Base-by-base conservation (phyloP, 768 basidiomycete genomes). In the Asterophora parasitica region DNA sequence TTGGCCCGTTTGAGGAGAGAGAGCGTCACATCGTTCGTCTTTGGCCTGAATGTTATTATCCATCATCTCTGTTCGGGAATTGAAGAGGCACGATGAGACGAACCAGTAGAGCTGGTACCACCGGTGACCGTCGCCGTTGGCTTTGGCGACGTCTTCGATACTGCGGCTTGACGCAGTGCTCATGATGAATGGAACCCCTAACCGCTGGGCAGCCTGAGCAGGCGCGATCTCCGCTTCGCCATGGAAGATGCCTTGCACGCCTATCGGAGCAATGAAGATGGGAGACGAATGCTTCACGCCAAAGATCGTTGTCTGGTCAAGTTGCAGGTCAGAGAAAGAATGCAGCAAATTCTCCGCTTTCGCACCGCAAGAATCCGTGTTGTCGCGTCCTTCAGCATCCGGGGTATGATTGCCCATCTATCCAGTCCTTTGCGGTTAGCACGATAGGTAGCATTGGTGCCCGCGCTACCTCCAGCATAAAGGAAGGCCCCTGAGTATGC, bases 61-160 rank as follows among this genome's bases (percentile, higher is more conserved):
- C 23, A 23, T 3, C 23, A 23, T 23, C 23, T 23, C 23, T 23
- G 23, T 23, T 23, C 23, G 6, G 23, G 23, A 23, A n/a, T n/a
- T n/a, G n/a, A 31, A 42, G 16, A 31, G 20, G 20, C 15, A 44
- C 16, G 43, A 7, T 6, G 11, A 19, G 26, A 56, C 67, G 49
- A 42, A 83, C 85, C 88, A 88, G 61, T 92, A 91, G 1, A 91
- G 74, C 60, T 92, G 89, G 61, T 78, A 91, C 87, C 88, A 91
- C 28, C 88, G 72, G 27, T 77, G 72, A 0, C 83, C 79, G 42
- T 77, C 67, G 5, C 82, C 85, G 53, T 83, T 89, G 20, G 79
- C 90, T 34, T 72, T 59, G 2, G 82, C 91, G 4, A 92, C 82
- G 36, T 80, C 79, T 60, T 92, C 89, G 49, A 92, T 84, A 8